These are phyloP conservation scores for Suillus luteus DNA, from an alignment of 768 basidiomycete species.

Conservation along the genomic window DNA sequence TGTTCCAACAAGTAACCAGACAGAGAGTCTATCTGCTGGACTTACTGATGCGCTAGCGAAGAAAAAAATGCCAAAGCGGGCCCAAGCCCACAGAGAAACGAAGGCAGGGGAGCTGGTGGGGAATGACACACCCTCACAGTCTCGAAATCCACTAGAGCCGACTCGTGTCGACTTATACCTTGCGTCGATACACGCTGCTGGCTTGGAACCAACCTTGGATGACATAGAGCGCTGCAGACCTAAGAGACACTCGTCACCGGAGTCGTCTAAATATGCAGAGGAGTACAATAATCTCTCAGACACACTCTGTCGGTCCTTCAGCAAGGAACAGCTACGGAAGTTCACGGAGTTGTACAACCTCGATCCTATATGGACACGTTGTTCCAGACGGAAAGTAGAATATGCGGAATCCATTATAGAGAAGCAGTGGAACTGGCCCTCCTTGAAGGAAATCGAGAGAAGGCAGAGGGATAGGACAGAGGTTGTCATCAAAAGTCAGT, in stretches of 20 bases:
- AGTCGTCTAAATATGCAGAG: slow-evolving; percentile 47
- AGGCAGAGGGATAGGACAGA: slow-evolving; percentile 53
- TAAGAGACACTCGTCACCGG: slow-evolving; percentile 37
- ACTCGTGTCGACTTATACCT: slow-evolving; percentile 59
- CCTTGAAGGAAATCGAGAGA: slow-evolving; percentile 53
- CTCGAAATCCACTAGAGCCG: slow-evolving; percentile 38
- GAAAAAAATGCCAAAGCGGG: not conserved
- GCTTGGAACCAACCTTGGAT: slow-evolving; percentile 50
- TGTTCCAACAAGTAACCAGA: slow-evolving; percentile 2
- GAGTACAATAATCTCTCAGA: slow-evolving; percentile 57
- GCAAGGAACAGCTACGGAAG: slow-evolving; percentile 55
- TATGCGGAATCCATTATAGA: slow-evolving; percentile 59
- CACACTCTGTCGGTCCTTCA: slow-evolving; percentile 63
- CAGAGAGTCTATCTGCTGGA: not conserved
- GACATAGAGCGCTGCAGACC: slow-evolving; percentile 67
- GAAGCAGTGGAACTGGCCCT: slow-evolving; percentile 69
- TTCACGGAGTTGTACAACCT: slow-evolving; percentile 55
- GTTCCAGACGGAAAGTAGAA: slow-evolving; percentile 39
- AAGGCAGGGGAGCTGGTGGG: not conserved
- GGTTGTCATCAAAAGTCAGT: slow-evolving; percentile 47
- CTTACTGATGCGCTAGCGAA: not conserved
- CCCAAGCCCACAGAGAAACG: not conserved
- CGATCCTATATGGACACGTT: slow-evolving; percentile 34
- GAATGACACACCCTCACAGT: slow-evolving; percentile 1
- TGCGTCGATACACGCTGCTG: slow-evolving; percentile 48